Evolutionary conservation across 1,284 basidiomycete genomes (phyloP), one percentile per base, ranked within the genome.

Genomic region (Ustilago crameri): DNA sequence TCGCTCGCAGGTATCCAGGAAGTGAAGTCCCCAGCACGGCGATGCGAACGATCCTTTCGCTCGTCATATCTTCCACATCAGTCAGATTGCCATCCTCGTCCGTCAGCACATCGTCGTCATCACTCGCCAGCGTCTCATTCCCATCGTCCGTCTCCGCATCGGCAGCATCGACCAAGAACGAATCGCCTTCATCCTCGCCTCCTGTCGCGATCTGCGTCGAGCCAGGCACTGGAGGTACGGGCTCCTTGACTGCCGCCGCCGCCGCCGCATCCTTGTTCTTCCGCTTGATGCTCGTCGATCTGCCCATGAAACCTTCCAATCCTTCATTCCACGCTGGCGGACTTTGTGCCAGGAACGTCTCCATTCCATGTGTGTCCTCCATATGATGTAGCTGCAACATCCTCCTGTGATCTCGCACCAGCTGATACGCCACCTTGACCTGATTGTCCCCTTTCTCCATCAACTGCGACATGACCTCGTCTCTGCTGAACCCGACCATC

Each of bases 351-450:
- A 87, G 77, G 73, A 86, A 86, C 37, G 84, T 84, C 54, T 85
- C 84, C 84, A 87, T 85, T 17, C 84, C 85, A 10, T 74, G 70
- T 32, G 59, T 68, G 15, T 77, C 72, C 45, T 73, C 74, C 63
- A 69, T 60, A 44, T 69, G 75, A 40, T 67, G 61, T 82, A 92
- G 91, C 82, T 90, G 89, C n/a, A 93, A 89, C 63, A 92, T 88
- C 42, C 93, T 86, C 75, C 90, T 88, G 85, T 95, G 94, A 82
- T 98, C 95, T 52, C 93, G 87, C 53, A 96, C 87, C 2, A 98
- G 87, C 88, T 95, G 90, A 84, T 98, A 98, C 0, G 95, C 95
- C 17, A 98, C 94, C 84, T 97, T 95, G 82, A 98, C 91, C 60
- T 93, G 91, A 81, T 97, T 96, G 41, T 95, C 94, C 58, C 93